Evolutionary conservation across 495 filamentous ascomycete genomes (phyloP).

Genomic region (Pseudotulostoma volvatum): DNA sequence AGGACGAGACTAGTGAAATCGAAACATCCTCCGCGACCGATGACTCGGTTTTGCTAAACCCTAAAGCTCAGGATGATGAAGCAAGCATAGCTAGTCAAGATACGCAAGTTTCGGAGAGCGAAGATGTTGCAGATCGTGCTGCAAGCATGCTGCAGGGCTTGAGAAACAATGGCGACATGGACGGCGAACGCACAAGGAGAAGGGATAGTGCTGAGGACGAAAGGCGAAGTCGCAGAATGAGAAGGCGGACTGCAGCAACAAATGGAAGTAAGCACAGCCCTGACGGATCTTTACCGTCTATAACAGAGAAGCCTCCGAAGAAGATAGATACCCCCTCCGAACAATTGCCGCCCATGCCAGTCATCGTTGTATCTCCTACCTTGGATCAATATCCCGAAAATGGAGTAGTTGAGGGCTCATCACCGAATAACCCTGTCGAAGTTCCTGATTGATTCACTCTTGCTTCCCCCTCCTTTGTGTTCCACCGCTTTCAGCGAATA

Average conservation of each 20-base stretch:
- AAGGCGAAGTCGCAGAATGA: slow-evolving; percentile 38
- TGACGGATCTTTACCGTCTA: slow-evolving; percentile 22
- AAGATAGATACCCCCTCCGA: slow-evolving; percentile 5
- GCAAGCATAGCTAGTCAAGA: slow-evolving; percentile 22
- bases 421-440: slow-evolving; percentile 16
- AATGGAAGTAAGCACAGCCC: slow-evolving; percentile 31
- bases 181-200: slow-evolving; percentile 41
- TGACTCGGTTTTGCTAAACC: slow-evolving; percentile 20
- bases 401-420: slow-evolving; percentile 12
- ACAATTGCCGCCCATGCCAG: slow-evolving; percentile 14
- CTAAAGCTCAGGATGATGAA: slow-evolving; percentile 21
- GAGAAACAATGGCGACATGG: slow-evolving; percentile 43
- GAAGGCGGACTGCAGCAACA: slow-evolving; percentile 35
- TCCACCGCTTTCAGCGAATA: no score
- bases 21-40: slow-evolving; percentile 11
- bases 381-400: slow-evolving; percentile 12
- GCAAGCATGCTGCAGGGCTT: slow-evolving; percentile 70
- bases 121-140: slow-evolving; percentile 70
- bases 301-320: slow-evolving; percentile 8
- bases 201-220: slow-evolving; percentile 59
- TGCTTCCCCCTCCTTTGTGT: no score
- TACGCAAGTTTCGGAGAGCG: slow-evolving; percentile 36
- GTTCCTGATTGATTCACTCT: slow-evolving; percentile 14
- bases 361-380: slow-evolving; percentile 24
- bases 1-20: slow-evolving; percentile 12